Base-by-base conservation (phyloP, 441 rosid species). In the Macaranga tanarius region DNA sequence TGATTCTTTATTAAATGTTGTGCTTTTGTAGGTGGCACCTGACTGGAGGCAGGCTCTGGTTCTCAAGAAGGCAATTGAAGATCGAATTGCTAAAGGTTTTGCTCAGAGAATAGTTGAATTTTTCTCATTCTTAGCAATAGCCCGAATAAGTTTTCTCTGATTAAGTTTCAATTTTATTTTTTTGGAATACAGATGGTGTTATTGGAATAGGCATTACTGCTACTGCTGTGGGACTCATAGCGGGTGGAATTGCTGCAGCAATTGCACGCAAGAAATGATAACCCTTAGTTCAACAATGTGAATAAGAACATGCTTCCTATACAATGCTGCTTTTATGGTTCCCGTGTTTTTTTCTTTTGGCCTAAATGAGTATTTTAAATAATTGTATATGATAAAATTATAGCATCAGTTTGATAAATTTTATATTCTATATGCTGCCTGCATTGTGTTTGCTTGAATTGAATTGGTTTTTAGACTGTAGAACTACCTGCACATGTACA, bases 151-250 rank as follows among this genome's bases (percentile, higher is more conserved):
- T 54, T 22, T 44, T n/a, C 0, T 6, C 26, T 45, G 9, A 20
- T 66, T 62, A 16, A 23, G 10, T 20, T 63, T 23, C 11, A 15
- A 60, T 34, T 12, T 2, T 38, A 5, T 71, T 40, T 73, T 73
- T 62, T 81, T 58, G 75, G 55, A 73, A 76, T 76, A 80, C 89
- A 95, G 99, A 95, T 88, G 99, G 99, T 78, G 86, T 93, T 20
- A 93, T 95, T n/a, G 99, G 99, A 79, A 95, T 95, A 54, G 98
- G 98, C 74, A 88, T 95, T 75, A 81, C 97, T 0, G 97, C 97
- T 28, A 83, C 96, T 48, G 98, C 95, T 0, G 88, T 93, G 34
- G 99, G 98, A 73, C 87, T 95, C 45, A 70, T 93, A 72, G 99
- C 89, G 20, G 98, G 92, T 51, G 99, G 99, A 17, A 74, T 95